Base-by-base conservation (phyloP, 306 rosid genomes). In the Fagus crenata region DNA sequence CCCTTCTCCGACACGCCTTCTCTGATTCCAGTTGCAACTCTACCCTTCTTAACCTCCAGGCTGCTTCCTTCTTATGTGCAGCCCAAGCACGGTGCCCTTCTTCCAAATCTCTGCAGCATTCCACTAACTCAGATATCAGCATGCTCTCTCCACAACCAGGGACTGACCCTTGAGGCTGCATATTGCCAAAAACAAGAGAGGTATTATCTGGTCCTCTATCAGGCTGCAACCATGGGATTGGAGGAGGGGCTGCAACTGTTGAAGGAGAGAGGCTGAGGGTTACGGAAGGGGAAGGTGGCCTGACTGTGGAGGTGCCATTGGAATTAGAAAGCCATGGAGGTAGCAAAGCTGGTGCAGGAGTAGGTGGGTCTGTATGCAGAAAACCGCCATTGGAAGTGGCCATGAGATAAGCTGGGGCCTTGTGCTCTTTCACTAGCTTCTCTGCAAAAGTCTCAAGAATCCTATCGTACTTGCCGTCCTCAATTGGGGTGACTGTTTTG, bases 261-360 rank as follows among this genome's bases (percentile, higher is more conserved):
- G 97, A 86, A 32, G 97, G 87, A 41, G 97, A 90, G 17, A 94
- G 93, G 15, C 94, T 94, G 28, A 92, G 82, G 4, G 97, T 92
- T 70, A 94, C 98, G 0, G 98, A 94, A 6, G 98, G 97, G 4
- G 98, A 92, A 7, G 89, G 89, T 1, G 92, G 89, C 87, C 96
- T 84, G 36, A 80, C 86, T 8, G 86, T 76, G 6, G 94, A 58
- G 8, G 76, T 64, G 76, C 77, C 80, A 70, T 79, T 90, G 5
- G 97, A 83, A 80, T 84, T 90, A 0, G 97, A 90, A 64, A 94
- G 98, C 98, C 97, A 94, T 2, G 97, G 89, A 31, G 98, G 98
- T 73, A 94, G 93, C 82, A 88, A 72, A 5, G 89, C 75, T 4
- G 93, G 84, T 1, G 87, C 70, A 12, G 89, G 81, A 9, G 86